Base-by-base conservation (phyloP, 495 filamentous ascomycete species). In the Aspergillus biplanus region DNA sequence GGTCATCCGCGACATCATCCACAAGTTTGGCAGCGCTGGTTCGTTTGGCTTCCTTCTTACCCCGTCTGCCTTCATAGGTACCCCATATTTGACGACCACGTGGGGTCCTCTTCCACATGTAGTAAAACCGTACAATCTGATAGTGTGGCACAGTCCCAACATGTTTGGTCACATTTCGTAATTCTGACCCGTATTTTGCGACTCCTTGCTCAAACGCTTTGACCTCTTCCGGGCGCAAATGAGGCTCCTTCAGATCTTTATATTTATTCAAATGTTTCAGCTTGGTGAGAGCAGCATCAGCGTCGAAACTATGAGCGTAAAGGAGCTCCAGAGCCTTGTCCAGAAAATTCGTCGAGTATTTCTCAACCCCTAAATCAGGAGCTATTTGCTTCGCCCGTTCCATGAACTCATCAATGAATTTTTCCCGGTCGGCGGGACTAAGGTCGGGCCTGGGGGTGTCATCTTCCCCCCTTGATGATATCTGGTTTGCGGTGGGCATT, bases 21-120 rank as follows among this genome's bases (percentile, higher is more conserved):
- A 93, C 85, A 21, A 97, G 77, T 69, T 92, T 92, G 7, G 87
- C 84, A 49, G 88, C 82, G 34, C 83, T 85, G 57, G 75, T 73
- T 31, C 82, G 77, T 64, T 83, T 87, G 16, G 86, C 89, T 69
- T 95, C 90, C 71, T 96, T 97, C 73, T 94, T 95, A 33, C 90
- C 90, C 67, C 92, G 94, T 31, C 95, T 82, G 6, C 89, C 91
- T 61, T 91, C 89, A 61, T 90, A 97, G 56, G 85, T 89, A 37
- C 90, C 92, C 96, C 96, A 98, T 32, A 99, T 85, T 68, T 93
- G 86, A 67, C 85, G 87, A 33, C 96, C 95, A 52, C 87, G 83
- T 1, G 90, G 85, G 0, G 93, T 92, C 74, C 97, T 97, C 81
- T 99, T 99, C 96, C 96, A 99, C 67, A 90, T 90, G 74, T 98